Evolutionary conservation across 2,329 filamentous ascomycete genomes (phyloP).

Genomic region (Grosmannia penicillata): DNA sequence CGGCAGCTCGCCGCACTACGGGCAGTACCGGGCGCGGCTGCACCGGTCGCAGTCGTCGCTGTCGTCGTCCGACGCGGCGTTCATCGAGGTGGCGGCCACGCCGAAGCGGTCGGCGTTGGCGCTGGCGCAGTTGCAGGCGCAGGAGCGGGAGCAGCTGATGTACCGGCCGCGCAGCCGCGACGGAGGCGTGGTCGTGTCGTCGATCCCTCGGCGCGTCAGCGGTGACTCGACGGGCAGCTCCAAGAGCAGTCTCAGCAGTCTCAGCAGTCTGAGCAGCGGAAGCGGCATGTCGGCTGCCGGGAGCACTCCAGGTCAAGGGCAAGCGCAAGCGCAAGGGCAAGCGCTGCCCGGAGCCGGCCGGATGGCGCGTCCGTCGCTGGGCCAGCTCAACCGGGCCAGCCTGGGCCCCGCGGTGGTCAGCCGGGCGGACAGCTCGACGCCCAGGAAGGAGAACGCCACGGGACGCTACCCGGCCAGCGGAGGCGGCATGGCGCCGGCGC

Average conservation of each 20-base stretch:
- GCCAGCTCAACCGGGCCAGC: constrained; percentile 14
- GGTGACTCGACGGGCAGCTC: constrained; percentile 14
- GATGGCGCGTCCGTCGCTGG: constrained; percentile 16
- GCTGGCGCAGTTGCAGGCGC: constrained; percentile 19
- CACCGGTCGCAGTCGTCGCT: constrained; percentile 17
- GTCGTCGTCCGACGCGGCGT: constrained; percentile 18
- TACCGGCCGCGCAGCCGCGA: constrained; percentile 20
- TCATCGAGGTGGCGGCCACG: constrained; percentile 36
- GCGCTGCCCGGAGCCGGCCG: constrained; percentile 12
- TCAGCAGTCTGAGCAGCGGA: constrained; percentile 6
- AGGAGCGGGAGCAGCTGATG: constrained; percentile 23
- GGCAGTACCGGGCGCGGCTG: constrained; percentile 12
- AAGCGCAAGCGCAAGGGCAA: too few species aligned
- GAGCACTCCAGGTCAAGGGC: not conserved
- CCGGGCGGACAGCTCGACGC: constrained; percentile 13
- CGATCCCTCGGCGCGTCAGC: constrained; percentile 18
- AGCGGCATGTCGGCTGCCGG: constrained; percentile 1
- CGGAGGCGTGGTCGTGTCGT: constrained; percentile 10
- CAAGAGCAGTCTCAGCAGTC: constrained; percentile 7
- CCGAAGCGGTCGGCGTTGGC: constrained; percentile 16
- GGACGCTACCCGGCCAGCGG: constrained; percentile 6
- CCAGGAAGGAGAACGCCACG: constrained; percentile 13
- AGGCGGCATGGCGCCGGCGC: not conserved
- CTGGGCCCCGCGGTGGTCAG: constrained; percentile 11
- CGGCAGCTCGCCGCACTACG: constrained; percentile 3